phyloP scores from a whole-genome alignment of 1,139 yeast genomes.

The Candida gigantensis region DNA sequence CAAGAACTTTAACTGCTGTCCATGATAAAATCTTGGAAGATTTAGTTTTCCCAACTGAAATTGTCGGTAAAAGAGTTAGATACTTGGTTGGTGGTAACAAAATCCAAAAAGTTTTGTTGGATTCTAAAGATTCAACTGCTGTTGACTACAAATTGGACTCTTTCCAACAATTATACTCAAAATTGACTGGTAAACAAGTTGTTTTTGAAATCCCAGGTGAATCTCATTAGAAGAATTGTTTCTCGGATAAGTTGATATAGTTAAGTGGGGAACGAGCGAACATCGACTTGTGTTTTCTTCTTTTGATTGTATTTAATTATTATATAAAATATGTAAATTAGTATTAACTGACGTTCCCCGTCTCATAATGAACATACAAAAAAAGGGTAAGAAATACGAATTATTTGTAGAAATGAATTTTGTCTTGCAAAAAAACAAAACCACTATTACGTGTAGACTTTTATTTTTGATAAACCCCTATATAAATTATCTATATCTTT shows the following conservation, averaged over 20 bases:
- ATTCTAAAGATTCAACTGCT: conserved; percentile 96
- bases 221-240: conserved; percentile 35
- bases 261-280: neutral
- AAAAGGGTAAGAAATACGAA: neutral
- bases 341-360: neutral
- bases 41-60: conserved; percentile 99
- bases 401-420: too few species aligned
- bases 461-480: too few species aligned
- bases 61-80: conserved; percentile 98
- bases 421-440: too few species aligned
- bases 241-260: too few species aligned
- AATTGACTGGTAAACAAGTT: conserved; percentile 99
- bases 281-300: neutral
- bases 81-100: conserved; percentile 99
- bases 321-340: conserved; percentile 1
- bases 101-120: conserved; percentile 97
- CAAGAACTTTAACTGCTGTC: conserved; percentile 98
- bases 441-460: too few species aligned
- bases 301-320: neutral
- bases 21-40: conserved; percentile 99
- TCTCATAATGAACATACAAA: conserved; percentile 1
- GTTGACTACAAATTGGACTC: conserved; percentile 99
- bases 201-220: conserved; percentile 93
- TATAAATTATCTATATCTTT: conserved; percentile 19
- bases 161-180: conserved; percentile 97